These are phyloP conservation scores for Scorias spongiosa DNA, from an alignment of 2,329 filamentous ascomycete genomes.

Conservation along the genomic window DNA sequence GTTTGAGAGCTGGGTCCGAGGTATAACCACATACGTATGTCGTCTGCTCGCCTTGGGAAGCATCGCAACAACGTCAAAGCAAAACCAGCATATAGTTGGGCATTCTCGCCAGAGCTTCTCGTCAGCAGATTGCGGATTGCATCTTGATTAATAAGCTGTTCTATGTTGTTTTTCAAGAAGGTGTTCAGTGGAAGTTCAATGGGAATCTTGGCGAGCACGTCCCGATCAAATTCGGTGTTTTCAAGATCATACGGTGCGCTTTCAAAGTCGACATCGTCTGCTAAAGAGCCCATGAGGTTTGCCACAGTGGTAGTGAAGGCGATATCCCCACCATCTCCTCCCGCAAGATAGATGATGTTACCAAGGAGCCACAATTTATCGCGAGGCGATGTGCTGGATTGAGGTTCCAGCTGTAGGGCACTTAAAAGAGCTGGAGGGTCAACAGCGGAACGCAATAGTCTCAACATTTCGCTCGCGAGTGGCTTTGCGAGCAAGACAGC, in stretches of 20 bases:
- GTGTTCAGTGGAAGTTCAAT: constrained; percentile 18
- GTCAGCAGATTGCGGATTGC: constrained; percentile 43
- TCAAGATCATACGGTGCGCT: constrained; percentile 14
- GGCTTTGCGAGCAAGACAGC: constrained; percentile 15
- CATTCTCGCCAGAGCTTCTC: constrained; percentile 33
- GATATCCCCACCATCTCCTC: constrained; percentile 4
- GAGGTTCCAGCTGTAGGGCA: background rate
- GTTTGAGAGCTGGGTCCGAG: constrained; percentile 45
- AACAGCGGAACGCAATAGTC: constrained; percentile 11
- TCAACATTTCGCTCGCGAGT: constrained; percentile 12
- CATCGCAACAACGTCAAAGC: constrained; percentile 72
- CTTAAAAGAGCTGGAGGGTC: constrained; percentile 8
- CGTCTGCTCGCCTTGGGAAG: constrained; percentile 67
- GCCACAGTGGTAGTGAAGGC: constrained; percentile 43
- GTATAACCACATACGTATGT: constrained; percentile 90
- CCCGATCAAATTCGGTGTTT: constrained; percentile 24
- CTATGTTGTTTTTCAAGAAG: constrained; percentile 50
- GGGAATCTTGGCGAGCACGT: constrained; percentile 26
- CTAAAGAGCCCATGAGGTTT: constrained; percentile 39
- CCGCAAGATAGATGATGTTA: constrained; percentile 36
- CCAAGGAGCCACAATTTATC: constrained; percentile 41
- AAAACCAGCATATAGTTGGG: constrained; percentile 68
- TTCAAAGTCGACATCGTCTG: constrained; percentile 41
- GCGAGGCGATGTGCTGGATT: constrained; percentile 16
- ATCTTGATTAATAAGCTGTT: constrained; percentile 57